Conservation (phyloP, 1,139 yeast genomes). For the Yarrowia galli region DNA sequence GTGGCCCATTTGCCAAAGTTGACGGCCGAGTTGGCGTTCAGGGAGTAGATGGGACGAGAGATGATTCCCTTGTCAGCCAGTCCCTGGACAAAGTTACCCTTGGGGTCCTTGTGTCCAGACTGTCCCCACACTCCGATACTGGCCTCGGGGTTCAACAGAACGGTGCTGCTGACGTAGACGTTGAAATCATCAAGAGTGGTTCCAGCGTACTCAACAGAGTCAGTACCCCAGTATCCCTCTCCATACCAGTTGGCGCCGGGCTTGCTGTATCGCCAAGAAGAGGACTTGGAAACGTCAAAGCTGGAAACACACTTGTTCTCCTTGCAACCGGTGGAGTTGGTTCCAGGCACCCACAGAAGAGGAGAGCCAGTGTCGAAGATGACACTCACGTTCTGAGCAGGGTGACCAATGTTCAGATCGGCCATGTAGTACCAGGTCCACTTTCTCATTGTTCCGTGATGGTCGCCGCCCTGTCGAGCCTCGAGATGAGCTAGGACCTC, state of each 20-base stretch:
- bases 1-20: not conserved
- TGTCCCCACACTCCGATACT: not conserved
- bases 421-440: not conserved
- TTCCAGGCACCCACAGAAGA: not conserved
- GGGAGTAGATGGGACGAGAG: not conserved
- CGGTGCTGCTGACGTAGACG: not conserved
- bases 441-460: not conserved
- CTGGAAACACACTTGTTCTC: not conserved
- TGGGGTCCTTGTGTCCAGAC: not conserved
- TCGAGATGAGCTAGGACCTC: not conserved
- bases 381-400: not conserved
- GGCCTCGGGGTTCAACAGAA: no score
- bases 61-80: not conserved
- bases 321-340: not conserved
- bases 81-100: not conserved
- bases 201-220: not conserved
- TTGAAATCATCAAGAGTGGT: not conserved
- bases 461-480: not conserved
- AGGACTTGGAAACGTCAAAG: not conserved
- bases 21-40: not conserved
- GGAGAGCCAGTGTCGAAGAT: not conserved
- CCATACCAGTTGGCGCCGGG: not conserved
- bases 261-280: not conserved
- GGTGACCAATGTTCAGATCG: not conserved
- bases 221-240: not conserved